These are phyloP conservation scores for Capronia epimyces DNA, from an alignment of 2,329 filamentous ascomycete genomes.

Conservation along the genomic window DNA sequence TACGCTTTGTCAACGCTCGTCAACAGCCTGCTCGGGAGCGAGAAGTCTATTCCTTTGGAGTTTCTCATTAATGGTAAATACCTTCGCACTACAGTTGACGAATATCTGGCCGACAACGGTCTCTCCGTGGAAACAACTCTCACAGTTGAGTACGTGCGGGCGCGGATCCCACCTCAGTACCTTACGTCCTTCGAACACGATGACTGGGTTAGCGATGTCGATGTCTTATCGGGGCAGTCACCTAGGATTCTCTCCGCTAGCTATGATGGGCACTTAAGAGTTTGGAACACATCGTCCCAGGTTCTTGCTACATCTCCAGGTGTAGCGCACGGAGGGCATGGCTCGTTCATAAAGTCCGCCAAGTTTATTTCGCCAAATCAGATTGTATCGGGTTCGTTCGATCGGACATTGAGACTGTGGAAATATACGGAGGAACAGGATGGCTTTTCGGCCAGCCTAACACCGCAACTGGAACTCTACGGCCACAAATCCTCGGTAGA, in stretches of 20 bases:
- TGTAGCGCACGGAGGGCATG: slow-evolving; percentile 64
- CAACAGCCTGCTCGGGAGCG: slow-evolving; percentile 54
- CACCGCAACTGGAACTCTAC: slow-evolving; percentile 73
- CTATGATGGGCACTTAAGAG: slow-evolving; percentile 79
- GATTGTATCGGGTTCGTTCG: slow-evolving; percentile 75
- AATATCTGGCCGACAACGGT: slow-evolving; percentile 79
- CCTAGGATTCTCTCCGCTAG: slow-evolving; percentile 82
- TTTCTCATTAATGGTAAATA: slow-evolving; percentile 94
- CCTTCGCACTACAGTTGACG: slow-evolving; percentile 79
- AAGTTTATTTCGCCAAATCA: slow-evolving; percentile 74
- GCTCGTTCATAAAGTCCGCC: slow-evolving; percentile 70
- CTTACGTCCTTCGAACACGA: slow-evolving; percentile 93
- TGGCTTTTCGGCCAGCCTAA: slow-evolving; percentile 57
- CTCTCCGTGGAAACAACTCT: slow-evolving; percentile 84
- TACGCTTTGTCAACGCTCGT: slow-evolving; percentile 59
- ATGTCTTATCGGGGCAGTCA: slow-evolving; percentile 62
- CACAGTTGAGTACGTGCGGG: slow-evolving; percentile 87
- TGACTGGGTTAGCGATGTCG: slow-evolving; percentile 88
- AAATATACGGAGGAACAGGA: slow-evolving; percentile 68
- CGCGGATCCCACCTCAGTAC: slow-evolving; percentile 80
- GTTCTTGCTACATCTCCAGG: slow-evolving; percentile 70
- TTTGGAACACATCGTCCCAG: slow-evolving; percentile 88
- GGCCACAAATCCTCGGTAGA: slow-evolving; percentile 73
- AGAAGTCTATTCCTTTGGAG: slow-evolving; percentile 60
- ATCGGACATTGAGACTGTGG: slow-evolving; percentile 83